Evolutionary conservation across 148 eudicot genomes (phyloP), one percentile per base, ranked within the genome.

Genomic region (Rhododendron ovatum): DNA sequence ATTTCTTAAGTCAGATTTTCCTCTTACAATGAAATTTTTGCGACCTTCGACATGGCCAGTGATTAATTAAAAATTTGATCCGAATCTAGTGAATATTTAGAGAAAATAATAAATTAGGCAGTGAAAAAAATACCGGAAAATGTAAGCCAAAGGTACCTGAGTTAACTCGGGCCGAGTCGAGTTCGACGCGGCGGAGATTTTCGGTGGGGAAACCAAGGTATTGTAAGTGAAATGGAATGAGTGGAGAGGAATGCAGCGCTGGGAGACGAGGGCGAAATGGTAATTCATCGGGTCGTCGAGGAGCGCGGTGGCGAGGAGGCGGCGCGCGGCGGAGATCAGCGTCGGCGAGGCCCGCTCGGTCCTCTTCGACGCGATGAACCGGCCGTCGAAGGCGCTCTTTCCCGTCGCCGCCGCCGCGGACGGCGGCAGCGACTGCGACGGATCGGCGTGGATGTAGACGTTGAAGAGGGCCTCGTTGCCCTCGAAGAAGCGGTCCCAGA

Each of bases 381-480:
- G 88, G 48, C 88, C 90, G 4, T 80, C 48, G 73, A 94, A 93
- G 0, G 89, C 91, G 24, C 96, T 92, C 33, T 8, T n/a, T 14
- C 1, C 69, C 28, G 28, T n/a, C 30, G 3, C 73, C 15, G 73
- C 14, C 33, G 33, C 1, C 20, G 61, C 18, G 14, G 24, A 7
- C 22, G 59, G 14, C 59, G 59, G 20, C 61, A 7, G 61, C 61
- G n/a, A 20, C 4, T 18, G 50, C 71, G 7, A 3, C 39, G 95
- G 96, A 69, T 93, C 93, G 33, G 90, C 89, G 87, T 94, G 96
- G n/a, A 94, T 81, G 89, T 94, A 94, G 84, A 94, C 89, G 84
- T 91, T 94, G 87, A 83, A 93, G 43, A 88, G 89, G 3, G 83
- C 55, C 3, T 83, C 37, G 77, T 89, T 43, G 8, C 75, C 88